Percentiles rank a stretch among this genome's conserved stretches.
phyloP scores from a whole-genome alignment of 805 yeast species.

The Yarrowia divulgata region DNA sequence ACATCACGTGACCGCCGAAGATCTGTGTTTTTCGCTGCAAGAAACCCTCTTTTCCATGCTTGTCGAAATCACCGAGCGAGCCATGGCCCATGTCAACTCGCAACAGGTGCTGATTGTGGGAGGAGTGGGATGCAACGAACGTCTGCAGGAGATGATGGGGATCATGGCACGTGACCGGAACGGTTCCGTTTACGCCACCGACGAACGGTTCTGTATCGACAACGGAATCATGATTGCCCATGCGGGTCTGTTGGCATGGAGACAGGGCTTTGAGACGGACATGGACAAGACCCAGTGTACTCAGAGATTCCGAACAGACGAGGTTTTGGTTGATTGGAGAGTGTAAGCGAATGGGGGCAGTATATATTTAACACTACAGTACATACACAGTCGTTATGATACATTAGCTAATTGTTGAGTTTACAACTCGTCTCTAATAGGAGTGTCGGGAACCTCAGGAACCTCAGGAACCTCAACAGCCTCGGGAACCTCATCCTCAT shows the following conservation, averaged over 20 bases:
- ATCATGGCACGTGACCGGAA: slow-evolving; percentile 87
- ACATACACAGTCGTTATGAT: not conserved
- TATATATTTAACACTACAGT: not conserved
- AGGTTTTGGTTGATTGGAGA: slow-evolving; percentile 89
- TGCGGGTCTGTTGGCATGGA: slow-evolving; percentile 85
- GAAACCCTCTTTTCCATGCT: slow-evolving; percentile 94
- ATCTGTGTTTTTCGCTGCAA: slow-evolving; percentile 90
- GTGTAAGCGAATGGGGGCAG: slow-evolving; percentile 46
- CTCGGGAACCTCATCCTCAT: not conserved
- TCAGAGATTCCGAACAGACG: slow-evolving; percentile 93
- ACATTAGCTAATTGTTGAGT: not conserved
- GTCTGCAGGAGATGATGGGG: slow-evolving; percentile 97
- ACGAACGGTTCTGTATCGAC: slow-evolving; percentile 95
- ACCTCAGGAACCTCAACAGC: not conserved
- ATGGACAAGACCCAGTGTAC: slow-evolving; percentile 82
- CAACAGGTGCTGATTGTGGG: slow-evolving; percentile 93
- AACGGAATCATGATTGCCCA: slow-evolving; percentile 99
- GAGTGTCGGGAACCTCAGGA: not conserved
- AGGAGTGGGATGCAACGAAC: slow-evolving; percentile 95
- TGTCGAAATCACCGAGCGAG: slow-evolving; percentile 96
- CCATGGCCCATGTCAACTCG: slow-evolving; percentile 95
- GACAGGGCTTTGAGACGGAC: slow-evolving; percentile 73
- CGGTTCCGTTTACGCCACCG: slow-evolving; percentile 93
- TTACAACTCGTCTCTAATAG: slow-evolving; percentile 1
- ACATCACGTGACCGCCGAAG: slow-evolving; percentile 74